Evolutionary conservation across 2,329 filamentous ascomycete genomes (phyloP).

Genomic region (Neofusicoccum sp.): DNA sequence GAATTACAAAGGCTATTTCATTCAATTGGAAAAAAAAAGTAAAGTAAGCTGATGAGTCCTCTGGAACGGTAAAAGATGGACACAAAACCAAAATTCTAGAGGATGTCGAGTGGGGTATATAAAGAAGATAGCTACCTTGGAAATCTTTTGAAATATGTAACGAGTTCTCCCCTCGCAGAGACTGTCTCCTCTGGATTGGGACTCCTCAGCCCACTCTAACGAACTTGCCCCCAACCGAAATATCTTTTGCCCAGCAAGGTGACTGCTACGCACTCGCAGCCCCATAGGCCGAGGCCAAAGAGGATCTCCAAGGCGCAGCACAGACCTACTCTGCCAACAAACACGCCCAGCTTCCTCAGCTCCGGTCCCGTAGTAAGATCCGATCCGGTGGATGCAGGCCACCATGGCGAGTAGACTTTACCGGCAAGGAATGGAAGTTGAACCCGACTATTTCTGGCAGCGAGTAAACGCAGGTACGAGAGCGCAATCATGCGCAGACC

Average conservation of each 20-base stretch:
- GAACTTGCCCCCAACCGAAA: constrained; percentile 33
- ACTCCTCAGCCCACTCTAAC: not conserved
- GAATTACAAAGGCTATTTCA: no score
- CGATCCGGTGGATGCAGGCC: not conserved
- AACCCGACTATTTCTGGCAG: constrained; percentile 12
- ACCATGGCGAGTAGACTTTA: not conserved
- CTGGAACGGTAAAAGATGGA: no score
- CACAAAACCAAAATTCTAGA: no score
- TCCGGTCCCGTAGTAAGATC: constrained; percentile 1
- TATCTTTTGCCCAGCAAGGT: constrained; percentile 28
- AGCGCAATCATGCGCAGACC: constrained; percentile 31
- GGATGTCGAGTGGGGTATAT: no score
- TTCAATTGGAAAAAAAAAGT: no score
- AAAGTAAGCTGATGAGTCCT: no score
- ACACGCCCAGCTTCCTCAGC: constrained; percentile 24
- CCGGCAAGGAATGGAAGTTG: not conserved
- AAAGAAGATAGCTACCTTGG: no score
- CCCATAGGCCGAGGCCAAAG: constrained; percentile 36
- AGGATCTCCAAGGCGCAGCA: constrained; percentile 32
- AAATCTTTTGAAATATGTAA: no score
- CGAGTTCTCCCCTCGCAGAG: no score
- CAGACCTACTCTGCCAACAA: constrained; percentile 33
- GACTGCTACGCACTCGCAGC: constrained; percentile 31
- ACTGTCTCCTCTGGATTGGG: no score
- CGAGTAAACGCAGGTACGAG: constrained; percentile 18